phyloP scores from a whole-genome alignment of 2,329 filamentous ascomycete species.

The Penicillium digitatum region DNA sequence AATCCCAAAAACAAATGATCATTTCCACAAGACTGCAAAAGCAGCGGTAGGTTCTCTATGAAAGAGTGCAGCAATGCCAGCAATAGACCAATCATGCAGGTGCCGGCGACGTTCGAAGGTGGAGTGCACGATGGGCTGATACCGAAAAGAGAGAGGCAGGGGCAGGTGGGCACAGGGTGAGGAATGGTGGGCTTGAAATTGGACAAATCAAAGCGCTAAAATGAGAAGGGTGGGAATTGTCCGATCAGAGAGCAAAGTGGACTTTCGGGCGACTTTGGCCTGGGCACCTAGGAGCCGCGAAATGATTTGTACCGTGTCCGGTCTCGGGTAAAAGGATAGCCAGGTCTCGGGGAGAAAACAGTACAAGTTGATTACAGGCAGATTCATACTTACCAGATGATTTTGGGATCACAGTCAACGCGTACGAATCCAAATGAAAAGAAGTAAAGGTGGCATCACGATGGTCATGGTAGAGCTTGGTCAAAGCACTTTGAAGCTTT shows the following conservation, averaged over 20 bases:
- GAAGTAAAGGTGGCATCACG: neutral
- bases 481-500: slow-evolving; percentile 2
- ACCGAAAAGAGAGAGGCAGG: slow-evolving; percentile 20
- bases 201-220: slow-evolving; percentile 17
- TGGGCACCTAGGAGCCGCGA: slow-evolving; percentile 12
- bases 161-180: slow-evolving; percentile 15
- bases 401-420: neutral
- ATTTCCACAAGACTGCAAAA: slow-evolving; percentile 9
- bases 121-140: slow-evolving; percentile 32
- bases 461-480: slow-evolving; percentile 7
- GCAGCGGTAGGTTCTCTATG: slow-evolving; percentile 16
- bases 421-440: neutral
- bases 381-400: slow-evolving; percentile 6
- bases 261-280: slow-evolving; percentile 4
- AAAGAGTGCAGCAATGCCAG: slow-evolving; percentile 14
- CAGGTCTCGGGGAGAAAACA: neutral
- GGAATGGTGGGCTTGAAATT: slow-evolving; percentile 17
- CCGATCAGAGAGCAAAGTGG: slow-evolving; percentile 19
- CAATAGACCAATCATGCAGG: slow-evolving; percentile 31
- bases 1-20: neutral
- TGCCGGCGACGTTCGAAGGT: slow-evolving; percentile 24
- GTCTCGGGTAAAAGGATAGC: slow-evolving; percentile 14
- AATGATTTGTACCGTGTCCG: slow-evolving; percentile 15
- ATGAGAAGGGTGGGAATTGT: slow-evolving; percentile 17
- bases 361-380: neutral